phyloP scores from a whole-genome alignment of 257 asterid genomes.

The Solanum verrucosum region DNA sequence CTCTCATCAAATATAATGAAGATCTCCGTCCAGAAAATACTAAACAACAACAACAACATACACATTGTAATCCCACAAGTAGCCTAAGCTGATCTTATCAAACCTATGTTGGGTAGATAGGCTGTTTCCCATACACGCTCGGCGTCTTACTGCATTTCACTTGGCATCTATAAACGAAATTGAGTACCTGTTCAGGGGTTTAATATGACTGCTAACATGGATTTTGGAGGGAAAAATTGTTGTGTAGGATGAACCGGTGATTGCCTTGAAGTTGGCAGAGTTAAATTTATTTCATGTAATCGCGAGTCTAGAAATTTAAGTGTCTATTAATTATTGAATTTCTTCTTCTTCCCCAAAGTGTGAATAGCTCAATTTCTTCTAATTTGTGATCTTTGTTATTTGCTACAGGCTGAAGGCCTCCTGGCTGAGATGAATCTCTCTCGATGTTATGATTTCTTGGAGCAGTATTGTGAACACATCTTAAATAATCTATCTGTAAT shows the following conservation, averaged over 20 bases:
- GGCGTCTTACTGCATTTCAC: neutral
- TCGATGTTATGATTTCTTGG: conserved; percentile 53
- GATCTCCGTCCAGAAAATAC: neutral
- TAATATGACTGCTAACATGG: neutral
- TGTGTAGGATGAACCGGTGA: neutral
- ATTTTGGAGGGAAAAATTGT: neutral
- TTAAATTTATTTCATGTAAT: neutral
- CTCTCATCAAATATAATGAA: neutral
- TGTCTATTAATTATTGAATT: neutral
- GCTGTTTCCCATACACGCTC: neutral
- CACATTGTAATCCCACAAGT: neutral
- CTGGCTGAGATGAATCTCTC: conserved; percentile 48
- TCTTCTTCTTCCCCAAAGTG: neutral
- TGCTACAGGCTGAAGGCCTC: conserved; percentile 63
- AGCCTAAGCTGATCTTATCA: neutral
- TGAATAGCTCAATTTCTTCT: neutral
- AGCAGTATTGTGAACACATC: conserved; percentile 39
- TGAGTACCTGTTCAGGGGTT: neutral
- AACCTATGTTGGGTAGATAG: neutral
- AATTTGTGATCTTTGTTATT: neutral
- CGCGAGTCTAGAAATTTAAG: neutral
- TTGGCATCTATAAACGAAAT: neutral
- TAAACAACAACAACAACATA: neutral
- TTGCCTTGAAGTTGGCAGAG: neutral
- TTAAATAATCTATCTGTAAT: conserved; percentile 37